Evolutionary conservation across 306 rosid genomes (phyloP), one percentile per base, ranked within the genome.

Genomic region (Pueraria montana): DNA sequence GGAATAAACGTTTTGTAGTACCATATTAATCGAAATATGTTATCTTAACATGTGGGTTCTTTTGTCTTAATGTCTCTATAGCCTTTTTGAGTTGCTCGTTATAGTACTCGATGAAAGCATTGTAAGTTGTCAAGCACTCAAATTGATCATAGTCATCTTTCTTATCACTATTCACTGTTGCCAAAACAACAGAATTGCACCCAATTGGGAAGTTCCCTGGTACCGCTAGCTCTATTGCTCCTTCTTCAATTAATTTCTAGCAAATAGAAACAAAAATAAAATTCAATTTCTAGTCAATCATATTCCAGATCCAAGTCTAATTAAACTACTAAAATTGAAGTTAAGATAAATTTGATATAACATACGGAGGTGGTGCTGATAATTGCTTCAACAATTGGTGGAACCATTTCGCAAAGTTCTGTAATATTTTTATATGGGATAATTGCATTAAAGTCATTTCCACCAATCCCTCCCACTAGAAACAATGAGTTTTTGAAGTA

Each of bases 391-490:
- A 34, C 6, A 34, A 34, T 34, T 34, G 38, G 6, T 34, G 38
- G 6, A 34, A 34, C 38, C 38, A 34, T 34, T 34, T 34, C 38
- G 0, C 43, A 43, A 56, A 56, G 30, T 18, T 56, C 1, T 50
- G 21, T 16, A 17, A 50, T 50, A 56, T 16, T 46, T 71, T 24
- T 24, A 26, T 49, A 6, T 50, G 20, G 10, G 23, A 50, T 46
- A 4, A 46, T 46, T 12, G 52, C 52, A 13, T 46, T 13, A 12
- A 46, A 0, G n/a, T 46, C 52, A 46, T 46, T 46, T 1, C 52
- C 52, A 46, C 52, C 70, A 24, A 76, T 76, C 21, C 59, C 80
- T 16, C 38, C 71, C 80, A 59, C 71, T 4, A 76, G 0, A 43
- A 76, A 24, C 42, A 76, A 24, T 23, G 80, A 23, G 6, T 59